Evolutionary conservation across 2,329 filamentous ascomycete species (phyloP), one percentile per base, ranked within the genome.

Genomic region (Trichoderma harzianum): DNA sequence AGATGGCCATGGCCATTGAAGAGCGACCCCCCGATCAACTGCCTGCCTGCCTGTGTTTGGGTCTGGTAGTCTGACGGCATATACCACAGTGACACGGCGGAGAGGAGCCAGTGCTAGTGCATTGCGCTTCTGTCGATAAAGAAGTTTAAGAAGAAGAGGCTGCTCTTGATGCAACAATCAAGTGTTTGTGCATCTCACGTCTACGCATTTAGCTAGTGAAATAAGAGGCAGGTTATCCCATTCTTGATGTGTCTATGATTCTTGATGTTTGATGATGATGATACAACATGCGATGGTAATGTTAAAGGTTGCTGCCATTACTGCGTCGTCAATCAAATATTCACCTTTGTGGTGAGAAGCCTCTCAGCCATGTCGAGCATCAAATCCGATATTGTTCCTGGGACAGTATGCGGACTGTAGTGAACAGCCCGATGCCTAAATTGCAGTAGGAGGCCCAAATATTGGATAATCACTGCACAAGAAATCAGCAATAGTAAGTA

Each of bases 111-210:
- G 72, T 77, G 76, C 76, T 66, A 78, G 77, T 78, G 77, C 74
- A 75, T 73, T 69, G 58, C n/a, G 72, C 73, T 70, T 73, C 72
- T 65, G 14, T 55, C 28, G 18, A 8, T 30, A 69, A 30, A 62
- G n/a, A 26, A 24, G 63, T 66, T 60, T n/a, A 12, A 55, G 51
- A 70, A 58, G 65, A 70, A 34, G 63, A 72, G 65, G 62, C 71
- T 74, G 73, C 73, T 72, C 67, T 61, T 61, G 74, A 74, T 74
- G 64, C 73, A 51, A 73, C 73, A 71, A 75, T 75, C 77, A 78
- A 78, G 77, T 78, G 77, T 75, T 75, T 76, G 75, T 75, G 65
- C 70, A 71, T 75, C 71, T 71, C 70, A 71, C 58, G 71, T 69
- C 69, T 69, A 72, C 70, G 68, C 75, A 74, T 70, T 71, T 34